Conservation (phyloP, 2,329 filamentous ascomycete genomes). For the Camillea tinctor region DNA sequence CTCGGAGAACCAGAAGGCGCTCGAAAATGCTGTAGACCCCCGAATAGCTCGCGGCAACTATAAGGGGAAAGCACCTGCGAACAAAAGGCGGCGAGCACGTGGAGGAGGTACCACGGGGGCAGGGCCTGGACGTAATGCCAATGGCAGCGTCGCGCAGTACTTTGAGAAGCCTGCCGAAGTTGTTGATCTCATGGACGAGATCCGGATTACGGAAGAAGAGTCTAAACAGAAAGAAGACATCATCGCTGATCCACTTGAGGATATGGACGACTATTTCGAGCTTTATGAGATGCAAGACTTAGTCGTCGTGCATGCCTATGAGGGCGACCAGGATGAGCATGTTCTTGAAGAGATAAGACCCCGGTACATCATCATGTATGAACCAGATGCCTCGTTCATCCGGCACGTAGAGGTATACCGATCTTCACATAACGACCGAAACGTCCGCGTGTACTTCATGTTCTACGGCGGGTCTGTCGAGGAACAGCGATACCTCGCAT, state of each 20-base stretch:
- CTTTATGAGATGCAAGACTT: slow-evolving; percentile 90
- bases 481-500: slow-evolving; percentile 87
- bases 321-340: slow-evolving; percentile 93
- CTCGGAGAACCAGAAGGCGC: slow-evolving; percentile 73
- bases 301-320: slow-evolving; percentile 87
- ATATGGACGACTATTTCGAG: slow-evolving; percentile 91
- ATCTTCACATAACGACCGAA: slow-evolving; percentile 85
- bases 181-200: slow-evolving; percentile 75
- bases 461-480: slow-evolving; percentile 95
- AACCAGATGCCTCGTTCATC: slow-evolving; percentile 92
- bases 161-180: slow-evolving; percentile 85
- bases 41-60: slow-evolving; percentile 46
- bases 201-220: slow-evolving; percentile 78
- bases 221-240: slow-evolving; percentile 74
- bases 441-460: slow-evolving; percentile 92
- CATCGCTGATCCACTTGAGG: slow-evolving; percentile 72
- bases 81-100: slow-evolving; percentile 81
- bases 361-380: slow-evolving; percentile 97
- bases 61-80: slow-evolving; percentile 68
- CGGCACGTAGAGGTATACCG: slow-evolving; percentile 92
- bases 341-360: slow-evolving; percentile 93
- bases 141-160: slow-evolving; percentile 71
- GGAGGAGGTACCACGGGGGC: slow-evolving; percentile 68
- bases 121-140: slow-evolving; percentile 62
- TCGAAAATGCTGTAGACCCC: slow-evolving; percentile 64